These are phyloP conservation scores for Fusarium domesticum DNA, from an alignment of 2,329 filamentous ascomycete species.

Conservation along the genomic window DNA sequence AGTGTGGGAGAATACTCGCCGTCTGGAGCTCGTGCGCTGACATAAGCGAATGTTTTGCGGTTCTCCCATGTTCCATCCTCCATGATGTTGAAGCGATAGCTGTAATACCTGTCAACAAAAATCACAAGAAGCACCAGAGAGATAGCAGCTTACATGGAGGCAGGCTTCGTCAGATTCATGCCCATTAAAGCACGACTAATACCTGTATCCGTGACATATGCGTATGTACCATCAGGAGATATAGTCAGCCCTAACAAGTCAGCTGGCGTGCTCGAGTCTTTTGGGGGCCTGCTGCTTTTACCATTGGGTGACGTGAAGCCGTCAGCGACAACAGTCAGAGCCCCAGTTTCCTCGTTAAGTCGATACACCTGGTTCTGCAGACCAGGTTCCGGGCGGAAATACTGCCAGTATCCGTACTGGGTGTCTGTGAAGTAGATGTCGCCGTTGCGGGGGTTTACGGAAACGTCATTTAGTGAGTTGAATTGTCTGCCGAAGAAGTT, in stretches of 20 bases:
- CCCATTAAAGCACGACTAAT: slow-evolving; percentile 41
- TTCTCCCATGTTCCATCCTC: slow-evolving; percentile 47
- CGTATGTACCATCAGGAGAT: slow-evolving; percentile 48
- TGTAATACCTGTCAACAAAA: slow-evolving; percentile 12
- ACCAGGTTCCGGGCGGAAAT: slow-evolving; percentile 52
- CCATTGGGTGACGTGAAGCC: slow-evolving; percentile 55
- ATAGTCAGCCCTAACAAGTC: slow-evolving; percentile 48
- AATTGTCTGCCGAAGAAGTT: slow-evolving; percentile 60
- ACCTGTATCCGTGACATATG: slow-evolving; percentile 59
- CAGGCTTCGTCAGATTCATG: slow-evolving; percentile 38
- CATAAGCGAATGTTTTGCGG: slow-evolving; percentile 55
- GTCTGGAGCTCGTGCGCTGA: slow-evolving; percentile 54
- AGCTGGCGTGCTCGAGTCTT: fast-evolving
- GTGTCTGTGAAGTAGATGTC: slow-evolving; percentile 65
- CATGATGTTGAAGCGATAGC: slow-evolving; percentile 46
- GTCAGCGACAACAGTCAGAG: slow-evolving; percentile 55
- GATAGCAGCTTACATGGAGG: slow-evolving; percentile 43
- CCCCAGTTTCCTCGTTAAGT: slow-evolving; percentile 48
- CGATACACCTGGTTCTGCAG: slow-evolving; percentile 59
- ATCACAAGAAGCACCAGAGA: fast-evolving
- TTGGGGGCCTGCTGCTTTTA: slow-evolving; percentile 7
- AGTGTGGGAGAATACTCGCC: slow-evolving; percentile 38
- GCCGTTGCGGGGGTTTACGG: slow-evolving; percentile 50
- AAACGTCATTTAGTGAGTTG: slow-evolving; percentile 58
- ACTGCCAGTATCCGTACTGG: slow-evolving; percentile 56